Evolutionary conservation across 2,329 filamentous ascomycete species (phyloP), one percentile per base, ranked within the genome.

Genomic region (Eutypa lata): DNA sequence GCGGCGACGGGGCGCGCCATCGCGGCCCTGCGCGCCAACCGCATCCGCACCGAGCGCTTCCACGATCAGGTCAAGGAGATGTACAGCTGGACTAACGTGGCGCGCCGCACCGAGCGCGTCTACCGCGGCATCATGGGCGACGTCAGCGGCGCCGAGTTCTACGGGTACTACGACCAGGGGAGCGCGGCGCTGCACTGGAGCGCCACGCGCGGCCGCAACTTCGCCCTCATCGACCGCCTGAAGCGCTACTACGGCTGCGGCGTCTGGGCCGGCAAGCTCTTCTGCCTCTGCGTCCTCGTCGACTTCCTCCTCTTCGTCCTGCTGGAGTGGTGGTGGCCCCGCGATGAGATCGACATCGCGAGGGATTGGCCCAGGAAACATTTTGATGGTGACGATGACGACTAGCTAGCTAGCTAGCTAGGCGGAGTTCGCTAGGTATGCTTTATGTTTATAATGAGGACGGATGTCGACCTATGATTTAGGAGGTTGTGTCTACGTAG

Each of bases 41-140:
- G 88, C 63, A 88, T 99, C 26, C 86, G 91, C 57, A 96, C 94
- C 1, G 93, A 97, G 68, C 84, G 88, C 42, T 99, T 99, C 67
- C 94, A 99, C 68, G 93, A 96, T 60, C 90, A 97, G 71, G 94
- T 99, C 57, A 91, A 93, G 71, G 90, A 89, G 76, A 97, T 97
- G 94, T 99, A 99, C 74, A 96, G 91, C 1, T 99, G 94, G 94
- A 90, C 90, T 26, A 93, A 99, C 68, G 93, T 99, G 26, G 94
- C 94, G 14, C 83, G 89, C 62, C 88, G 94, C 51, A 97, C 94
- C 0, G 94, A 99, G 73, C 83, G 93, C 28, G 94, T 99, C 1
- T 99, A 99, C 71, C 86, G 96, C 68, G 90, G 94, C 47, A 95
- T 99, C 61, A 90, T 86, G 2, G 92, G 91, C 7, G 86, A 85